Base-by-base conservation (phyloP, 2,329 filamentous ascomycete species). In the Aspergillus tamarii region DNA sequence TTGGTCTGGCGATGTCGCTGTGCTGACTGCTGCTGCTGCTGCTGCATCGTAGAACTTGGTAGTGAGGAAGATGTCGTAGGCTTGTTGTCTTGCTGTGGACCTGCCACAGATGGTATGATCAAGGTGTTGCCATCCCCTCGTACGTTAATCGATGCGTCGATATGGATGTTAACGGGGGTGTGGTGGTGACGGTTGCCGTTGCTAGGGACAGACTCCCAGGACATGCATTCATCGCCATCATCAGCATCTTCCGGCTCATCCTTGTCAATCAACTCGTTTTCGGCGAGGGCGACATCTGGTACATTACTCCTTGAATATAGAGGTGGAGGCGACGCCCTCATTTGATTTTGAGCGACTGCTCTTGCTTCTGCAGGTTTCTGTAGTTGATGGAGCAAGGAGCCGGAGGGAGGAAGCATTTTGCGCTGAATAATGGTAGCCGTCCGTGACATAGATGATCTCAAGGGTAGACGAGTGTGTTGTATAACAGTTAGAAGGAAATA, bases 71-170 rank as follows among this genome's bases (percentile, higher is more conserved):
- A 62, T 57, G 62, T 54, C 11, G 16, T 36, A 36, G 43, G 19
- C 21, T 46, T 50, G 46, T 41, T 56, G 11, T 19, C 52, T 39
- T 39, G 52, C 21, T 16, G 32, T 23, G 52, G 52, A 11, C 50
- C 30, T 59, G 59, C 16, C 32, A 53, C 46, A 19, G 70, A 67
- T 5, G 73, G 67, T 21, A 78, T 65, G 26, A 67, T 65, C 52
- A 78, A 62, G 2, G 69, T 72, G 66, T 78, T 80, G n/a, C 63
- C 70, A 60, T 76, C 67, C 19, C 78, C 78, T 12, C 67, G 63
- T 19, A 79, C 67, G 32, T 62, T 70, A 63, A 79, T 77, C 6
- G 76, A 78, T 10, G 71, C 70, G 60, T 80, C 75, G 52, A 80
- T 73, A 43, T 72, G 70, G 60, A 79, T 76, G 12, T 66, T 71